Evolutionary conservation across 805 yeast species (phyloP), one percentile per base, ranked within the genome.

Genomic region (Suhomyces faveliae): DNA sequence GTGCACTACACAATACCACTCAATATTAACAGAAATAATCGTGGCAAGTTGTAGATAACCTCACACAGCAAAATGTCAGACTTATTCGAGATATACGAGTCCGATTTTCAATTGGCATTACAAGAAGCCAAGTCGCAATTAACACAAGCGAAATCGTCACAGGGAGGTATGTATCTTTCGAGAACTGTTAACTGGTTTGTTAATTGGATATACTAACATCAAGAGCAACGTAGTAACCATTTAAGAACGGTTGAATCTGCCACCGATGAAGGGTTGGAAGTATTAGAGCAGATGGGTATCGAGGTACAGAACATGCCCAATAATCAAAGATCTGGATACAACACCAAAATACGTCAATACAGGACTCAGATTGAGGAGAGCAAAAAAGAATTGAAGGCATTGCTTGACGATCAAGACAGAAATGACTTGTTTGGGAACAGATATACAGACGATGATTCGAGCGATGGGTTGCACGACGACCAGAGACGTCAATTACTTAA

Each of bases 231-330:
- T 47, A 74, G 76, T 35, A 73, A 68, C 9, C 73, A 83, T 13
- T 71, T 84, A 67, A 77, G 77, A 55, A 80, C 84, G 12, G 76
- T 81, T 2, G 90, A 87, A 59, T 72, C 76, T 40, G 78, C 85
- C 15, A 73, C 86, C n/a, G 96, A 89, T 57, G 96, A 89, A 60
- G 85, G 86, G 30, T 77, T 82, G 47, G 96, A 88, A 60, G 75
- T 88, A 35, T 66, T 89, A 39, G 97, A 91, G 55, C 96, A 92
- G 56, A 84, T 94, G 84, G 83, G 83, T 22, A 75, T 92, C 37
- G 98, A 92, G 63, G 85, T 91, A 2, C 90, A 85, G 61, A 85
- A 84, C 58, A 76, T 89, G 27, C 89, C 96, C n/a, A 84, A 92
- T 51, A 80, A 68, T 51, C 80, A 73, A 51, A 73, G 97, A 52